phyloP scores from a whole-genome alignment of 495 filamentous ascomycete species.

The Aspergillus taichungensis region DNA sequence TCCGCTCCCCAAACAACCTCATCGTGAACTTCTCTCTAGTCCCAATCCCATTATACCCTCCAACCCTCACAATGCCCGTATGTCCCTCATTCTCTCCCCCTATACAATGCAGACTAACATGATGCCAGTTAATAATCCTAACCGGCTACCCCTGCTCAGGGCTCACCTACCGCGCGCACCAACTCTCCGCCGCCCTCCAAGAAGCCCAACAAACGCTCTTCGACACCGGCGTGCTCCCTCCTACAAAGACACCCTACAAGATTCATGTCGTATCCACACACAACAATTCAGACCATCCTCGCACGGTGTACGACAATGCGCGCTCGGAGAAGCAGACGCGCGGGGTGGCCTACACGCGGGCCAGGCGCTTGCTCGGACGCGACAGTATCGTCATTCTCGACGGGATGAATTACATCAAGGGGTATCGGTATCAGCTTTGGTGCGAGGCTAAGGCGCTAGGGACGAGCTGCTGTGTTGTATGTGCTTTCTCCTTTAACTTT shows the following conservation, averaged over 20 bases:
- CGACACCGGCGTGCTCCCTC: constrained; percentile 28
- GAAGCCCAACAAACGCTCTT: constrained; percentile 47
- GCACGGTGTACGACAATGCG: constrained; percentile 47
- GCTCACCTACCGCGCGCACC: constrained; percentile 77
- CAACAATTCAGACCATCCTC: constrained; percentile 28
- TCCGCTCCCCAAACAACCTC: no score
- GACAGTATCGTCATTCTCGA: constrained; percentile 85
- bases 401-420: constrained; percentile 95
- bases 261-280: constrained; percentile 52
- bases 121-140: constrained; percentile 72
- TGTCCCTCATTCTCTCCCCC: background rate
- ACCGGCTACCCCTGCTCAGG: constrained; percentile 90
- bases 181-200: constrained; percentile 52
- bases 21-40: constrained; percentile 5
- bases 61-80: constrained; percentile 26
- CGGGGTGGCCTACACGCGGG: constrained; percentile 73
- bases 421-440: constrained; percentile 90
- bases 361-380: constrained; percentile 69
- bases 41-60: constrained; percentile 7
- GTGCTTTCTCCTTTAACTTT: constrained; percentile 8
- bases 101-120: background rate
- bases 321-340: constrained; percentile 83
- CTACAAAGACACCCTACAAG: constrained; percentile 44
- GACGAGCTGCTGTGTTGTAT: constrained; percentile 74
- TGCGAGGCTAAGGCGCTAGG: constrained; percentile 85